Base-by-base conservation (phyloP, 192 early-diverging fungal genomes). In the Fimicolochytrium jonesii region DNA sequence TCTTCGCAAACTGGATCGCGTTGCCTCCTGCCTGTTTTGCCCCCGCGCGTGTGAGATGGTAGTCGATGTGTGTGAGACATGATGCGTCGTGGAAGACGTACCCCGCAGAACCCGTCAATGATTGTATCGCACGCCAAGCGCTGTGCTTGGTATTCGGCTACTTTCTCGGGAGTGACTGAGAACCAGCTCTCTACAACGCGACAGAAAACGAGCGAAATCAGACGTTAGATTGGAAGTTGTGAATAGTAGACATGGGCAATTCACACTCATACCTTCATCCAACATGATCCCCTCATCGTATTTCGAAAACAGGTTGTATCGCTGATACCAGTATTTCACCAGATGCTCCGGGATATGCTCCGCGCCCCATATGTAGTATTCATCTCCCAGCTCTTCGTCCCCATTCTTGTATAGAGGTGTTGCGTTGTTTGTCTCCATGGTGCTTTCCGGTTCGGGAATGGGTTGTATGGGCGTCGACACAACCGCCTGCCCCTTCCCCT, bases 21-120 rank as follows among this genome's bases (percentile, higher is more conserved):
- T 98, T 98, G 3, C 96, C 96, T 15, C 96, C 96, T 11, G 51
- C 72, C 76, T 77, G 41, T 9, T 22, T 10, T 22, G 20, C 7
- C 11, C 26, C 48, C 66, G 56, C 64, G 33, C 36, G 23, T 26
- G 39, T 34, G 42, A 65, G 54, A 7, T 7, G 31, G 25, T 57
- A 17, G 45, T 9, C 15, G 6, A 58, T 26, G n/a, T n/a, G n/a
- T n/a, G n/a, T n/a, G n/a, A n/a, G n/a, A n/a, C n/a, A n/a, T n/a
- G n/a, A n/a, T n/a, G n/a, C n/a, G n/a, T n/a, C n/a, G 1, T 36
- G 11, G 4, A 5, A 6, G 22, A 67, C 32, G 22, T 51, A 92
- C 92, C 0, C 96, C 96, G 67, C 92, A 95, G 62, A 95, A 97
- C 0, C 89, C 94, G 56, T 98, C 96, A 34, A 98, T 79, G 13